Evolutionary conservation across 83 land plant species (phyloP).

Genomic region (Diphasiastrum complanatum): DNA sequence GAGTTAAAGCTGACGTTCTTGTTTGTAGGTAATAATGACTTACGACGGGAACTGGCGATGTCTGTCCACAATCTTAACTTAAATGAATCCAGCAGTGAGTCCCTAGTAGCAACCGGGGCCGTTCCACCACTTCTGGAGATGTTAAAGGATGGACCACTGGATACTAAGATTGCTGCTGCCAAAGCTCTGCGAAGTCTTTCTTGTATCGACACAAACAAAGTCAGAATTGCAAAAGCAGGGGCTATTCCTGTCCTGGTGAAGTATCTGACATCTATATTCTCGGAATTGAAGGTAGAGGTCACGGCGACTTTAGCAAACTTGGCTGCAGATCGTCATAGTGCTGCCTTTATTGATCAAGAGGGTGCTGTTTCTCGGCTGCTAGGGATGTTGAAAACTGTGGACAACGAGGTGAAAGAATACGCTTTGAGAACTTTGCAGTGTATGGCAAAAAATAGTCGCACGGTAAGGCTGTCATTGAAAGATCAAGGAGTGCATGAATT

Average conservation of each 20-base stretch:
- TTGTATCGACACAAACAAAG: slow-evolving; percentile 15
- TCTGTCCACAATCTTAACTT: slow-evolving; percentile 14
- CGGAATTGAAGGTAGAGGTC: slow-evolving; percentile 8
- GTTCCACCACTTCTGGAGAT: slow-evolving; percentile 20
- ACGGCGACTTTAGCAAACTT: slow-evolving; percentile 23
- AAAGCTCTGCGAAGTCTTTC: slow-evolving; percentile 19
- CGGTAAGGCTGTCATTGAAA: slow-evolving; percentile 21
- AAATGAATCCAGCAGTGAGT: slow-evolving; percentile 15
- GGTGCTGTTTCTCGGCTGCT: slow-evolving; percentile 20
- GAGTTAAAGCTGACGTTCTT: not conserved
- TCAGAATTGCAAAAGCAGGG: slow-evolving; percentile 24
- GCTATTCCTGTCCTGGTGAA: slow-evolving; percentile 21
- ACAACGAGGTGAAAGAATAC: slow-evolving; percentile 13
- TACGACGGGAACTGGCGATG: slow-evolving; percentile 15
- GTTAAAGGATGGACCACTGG: slow-evolving; percentile 12
- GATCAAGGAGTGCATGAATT: not conserved
- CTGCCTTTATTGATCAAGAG: slow-evolving; percentile 21
- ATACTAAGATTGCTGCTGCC: slow-evolving; percentile 21
- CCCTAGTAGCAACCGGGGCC: slow-evolving; percentile 27
- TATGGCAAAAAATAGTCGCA: slow-evolving; percentile 23
- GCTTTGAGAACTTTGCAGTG: slow-evolving; percentile 21
- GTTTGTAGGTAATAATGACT: slow-evolving; percentile 19
- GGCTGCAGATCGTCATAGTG: slow-evolving; percentile 20
- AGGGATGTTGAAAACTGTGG: slow-evolving; percentile 16
- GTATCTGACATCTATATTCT: not conserved